Evolutionary conservation across 2,329 filamentous ascomycete genomes (phyloP).

Genomic region (Fusarium ambrosium): DNA sequence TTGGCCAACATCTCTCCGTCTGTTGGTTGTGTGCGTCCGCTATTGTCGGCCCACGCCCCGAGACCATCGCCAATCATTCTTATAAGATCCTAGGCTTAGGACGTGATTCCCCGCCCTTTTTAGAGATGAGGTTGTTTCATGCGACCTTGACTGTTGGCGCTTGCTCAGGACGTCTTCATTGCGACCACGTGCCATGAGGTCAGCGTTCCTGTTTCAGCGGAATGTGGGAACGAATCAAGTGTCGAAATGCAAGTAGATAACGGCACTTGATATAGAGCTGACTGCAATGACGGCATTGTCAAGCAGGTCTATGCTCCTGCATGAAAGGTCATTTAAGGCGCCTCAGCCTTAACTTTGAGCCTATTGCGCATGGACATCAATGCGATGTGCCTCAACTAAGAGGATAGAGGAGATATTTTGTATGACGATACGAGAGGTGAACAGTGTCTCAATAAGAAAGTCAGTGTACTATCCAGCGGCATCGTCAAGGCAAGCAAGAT

Average conservation of each 20-base stretch:
- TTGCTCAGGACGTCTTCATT: conserved; percentile 76
- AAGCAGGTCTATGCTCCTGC: background rate
- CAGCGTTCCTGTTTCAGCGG: conserved; percentile 89
- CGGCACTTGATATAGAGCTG: background rate
- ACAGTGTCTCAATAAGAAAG: conserved; percentile 55
- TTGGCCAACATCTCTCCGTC: conserved; percentile 82
- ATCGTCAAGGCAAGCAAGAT: conserved; percentile 32
- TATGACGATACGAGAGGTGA: conserved; percentile 56
- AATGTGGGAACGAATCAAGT: conserved; percentile 84
- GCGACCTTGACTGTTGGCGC: conserved; percentile 81
- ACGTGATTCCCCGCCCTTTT: conserved; percentile 73
- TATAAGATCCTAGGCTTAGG: conserved; percentile 85
- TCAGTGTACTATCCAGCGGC: conserved; percentile 58
- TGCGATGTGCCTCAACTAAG: no score
- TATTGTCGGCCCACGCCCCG: conserved; percentile 80
- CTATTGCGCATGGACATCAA: conserved; percentile 55
- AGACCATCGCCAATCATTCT: conserved; percentile 83
- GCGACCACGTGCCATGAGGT: conserved; percentile 55
- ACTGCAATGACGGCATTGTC: background rate
- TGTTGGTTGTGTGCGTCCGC: conserved; percentile 88
- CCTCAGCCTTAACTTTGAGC: conserved; percentile 35
- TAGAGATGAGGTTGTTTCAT: conserved; percentile 86
- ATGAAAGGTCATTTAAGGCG: background rate
- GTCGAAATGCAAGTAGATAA: conserved; percentile 82
- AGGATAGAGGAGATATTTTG: conserved; percentile 56